These are phyloP conservation scores for Trichoderma endophyticum DNA, from an alignment of 2,329 filamentous ascomycete species.

Conservation along the genomic window DNA sequence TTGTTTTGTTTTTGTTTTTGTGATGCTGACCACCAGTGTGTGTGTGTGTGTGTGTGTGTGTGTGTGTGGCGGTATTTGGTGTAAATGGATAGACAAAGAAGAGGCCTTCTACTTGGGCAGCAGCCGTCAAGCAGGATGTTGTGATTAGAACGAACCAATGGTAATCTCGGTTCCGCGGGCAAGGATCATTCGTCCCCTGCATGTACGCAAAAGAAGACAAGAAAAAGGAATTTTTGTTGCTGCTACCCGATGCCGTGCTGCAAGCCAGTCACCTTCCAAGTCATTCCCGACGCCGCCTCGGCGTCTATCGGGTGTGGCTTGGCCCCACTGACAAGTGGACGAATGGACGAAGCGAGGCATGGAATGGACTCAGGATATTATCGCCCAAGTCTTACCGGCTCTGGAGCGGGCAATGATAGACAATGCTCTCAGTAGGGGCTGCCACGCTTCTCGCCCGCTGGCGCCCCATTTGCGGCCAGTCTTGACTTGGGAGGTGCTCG, in stretches of 20 bases:
- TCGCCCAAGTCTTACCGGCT: neutral
- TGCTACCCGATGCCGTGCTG: neutral
- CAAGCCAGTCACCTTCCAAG: neutral
- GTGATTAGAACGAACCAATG: neutral
- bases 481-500: conserved; percentile 39
- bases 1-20: neutral
- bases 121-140: neutral
- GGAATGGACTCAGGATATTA: neutral
- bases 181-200: neutral
- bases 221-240: neutral
- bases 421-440: neutral
- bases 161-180: neutral
- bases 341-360: neutral
- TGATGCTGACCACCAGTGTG: neutral
- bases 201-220: neutral
- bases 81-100: conserved; percentile 12
- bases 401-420: neutral
- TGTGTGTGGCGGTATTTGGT: neutral
- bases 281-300: conserved; percentile 7
- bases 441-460: conserved; percentile 28
- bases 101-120: neutral
- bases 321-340: neutral
- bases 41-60: neutral
- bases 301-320: conserved; percentile 9
- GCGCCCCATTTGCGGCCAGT: conserved; percentile 18